A percentile compares a stretch with the other conserved stretches of the same genome.
Evolutionary conservation across 2,329 filamentous ascomycete species (phyloP).

Genomic region (Colletotrichum sublineola): DNA sequence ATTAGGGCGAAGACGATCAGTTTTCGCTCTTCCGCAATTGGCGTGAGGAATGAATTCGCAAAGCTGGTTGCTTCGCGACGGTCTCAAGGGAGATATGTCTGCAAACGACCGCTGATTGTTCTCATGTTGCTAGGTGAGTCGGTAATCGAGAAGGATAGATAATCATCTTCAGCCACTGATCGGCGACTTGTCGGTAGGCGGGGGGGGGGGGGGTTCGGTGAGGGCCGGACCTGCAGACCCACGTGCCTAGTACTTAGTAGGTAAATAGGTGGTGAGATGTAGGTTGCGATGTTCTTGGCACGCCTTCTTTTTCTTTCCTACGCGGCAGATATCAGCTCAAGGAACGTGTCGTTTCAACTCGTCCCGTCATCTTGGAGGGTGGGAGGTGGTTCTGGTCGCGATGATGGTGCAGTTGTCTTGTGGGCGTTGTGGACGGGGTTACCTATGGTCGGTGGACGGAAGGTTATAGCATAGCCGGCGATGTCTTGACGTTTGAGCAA

Average conservation of each 20-base stretch:
- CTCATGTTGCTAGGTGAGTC: background rate
- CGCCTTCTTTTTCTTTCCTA: conserved; percentile 31
- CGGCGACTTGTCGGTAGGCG: conserved; percentile 12
- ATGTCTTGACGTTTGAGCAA: background rate
- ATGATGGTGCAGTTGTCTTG: background rate
- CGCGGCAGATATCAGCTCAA: conserved; percentile 35
- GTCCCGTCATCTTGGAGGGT: conserved; percentile 15
- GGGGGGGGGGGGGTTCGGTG: background rate
- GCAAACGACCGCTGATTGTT: background rate
- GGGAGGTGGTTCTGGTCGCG: background rate
- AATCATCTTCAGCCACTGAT: background rate
- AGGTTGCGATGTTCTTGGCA: background rate
- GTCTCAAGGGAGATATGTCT: background rate
- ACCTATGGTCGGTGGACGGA: background rate
- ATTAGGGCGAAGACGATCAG: conserved; percentile 4
- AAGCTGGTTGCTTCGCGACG: background rate
- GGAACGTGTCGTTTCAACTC: conserved; percentile 36
- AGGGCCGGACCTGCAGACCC: conserved; percentile 5
- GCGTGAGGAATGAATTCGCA: background rate
- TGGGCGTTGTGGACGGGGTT: background rate
- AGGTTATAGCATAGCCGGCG: background rate
- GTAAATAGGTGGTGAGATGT: background rate
- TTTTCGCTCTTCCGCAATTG: conserved; percentile 14
- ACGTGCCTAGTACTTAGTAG: background rate
- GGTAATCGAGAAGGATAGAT: conserved; percentile 10